Evolutionary conservation across 192 early-diverging fungal genomes (phyloP).

Genomic region (Coemansia sp.): DNA sequence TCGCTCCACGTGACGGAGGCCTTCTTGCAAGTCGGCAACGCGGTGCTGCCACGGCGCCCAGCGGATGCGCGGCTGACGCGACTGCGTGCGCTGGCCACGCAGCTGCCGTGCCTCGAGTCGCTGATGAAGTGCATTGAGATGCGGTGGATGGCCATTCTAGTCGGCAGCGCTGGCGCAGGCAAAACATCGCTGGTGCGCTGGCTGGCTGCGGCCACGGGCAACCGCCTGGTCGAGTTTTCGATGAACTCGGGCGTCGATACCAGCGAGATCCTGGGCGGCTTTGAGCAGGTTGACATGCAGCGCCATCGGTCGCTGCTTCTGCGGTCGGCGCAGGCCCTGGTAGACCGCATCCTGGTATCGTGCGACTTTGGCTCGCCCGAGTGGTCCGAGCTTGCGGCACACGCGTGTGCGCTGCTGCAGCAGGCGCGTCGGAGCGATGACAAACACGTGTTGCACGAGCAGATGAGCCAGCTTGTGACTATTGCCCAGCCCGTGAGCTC

Average conservation of each 20-base stretch:
- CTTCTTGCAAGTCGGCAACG: slow-evolving; percentile 60
- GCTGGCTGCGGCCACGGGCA: slow-evolving; percentile 76
- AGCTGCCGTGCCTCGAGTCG: slow-evolving; percentile 66
- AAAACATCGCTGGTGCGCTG: slow-evolving; percentile 85
- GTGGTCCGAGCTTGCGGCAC: not conserved
- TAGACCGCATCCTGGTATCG: not conserved
- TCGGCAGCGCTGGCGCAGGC: slow-evolving; percentile 77
- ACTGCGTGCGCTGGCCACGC: slow-evolving; percentile 63
- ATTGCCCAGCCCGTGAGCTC: not conserved
- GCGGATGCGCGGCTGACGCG: slow-evolving; percentile 25
- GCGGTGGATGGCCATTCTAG: slow-evolving; percentile 88
- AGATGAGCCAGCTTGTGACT: not conserved
- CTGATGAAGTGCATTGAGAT: slow-evolving; percentile 85
- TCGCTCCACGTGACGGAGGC: slow-evolving; percentile 51
- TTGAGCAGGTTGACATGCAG: slow-evolving; percentile 89
- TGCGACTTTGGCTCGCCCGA: slow-evolving; percentile 2
- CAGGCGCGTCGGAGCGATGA: not conserved
- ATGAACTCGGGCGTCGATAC: slow-evolving; percentile 95
- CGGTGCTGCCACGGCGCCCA: slow-evolving; percentile 53
- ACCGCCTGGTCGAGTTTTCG: slow-evolving; percentile 83
- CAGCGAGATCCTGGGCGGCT: slow-evolving; percentile 93
- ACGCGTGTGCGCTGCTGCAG: slow-evolving; percentile 2
- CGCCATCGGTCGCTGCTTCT: slow-evolving; percentile 55
- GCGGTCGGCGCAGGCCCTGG: not conserved
- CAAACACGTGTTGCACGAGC: slow-evolving; percentile 2